These are phyloP conservation scores for Septoria linicola DNA, from an alignment of 2,329 filamentous ascomycete species.

Conservation along the genomic window DNA sequence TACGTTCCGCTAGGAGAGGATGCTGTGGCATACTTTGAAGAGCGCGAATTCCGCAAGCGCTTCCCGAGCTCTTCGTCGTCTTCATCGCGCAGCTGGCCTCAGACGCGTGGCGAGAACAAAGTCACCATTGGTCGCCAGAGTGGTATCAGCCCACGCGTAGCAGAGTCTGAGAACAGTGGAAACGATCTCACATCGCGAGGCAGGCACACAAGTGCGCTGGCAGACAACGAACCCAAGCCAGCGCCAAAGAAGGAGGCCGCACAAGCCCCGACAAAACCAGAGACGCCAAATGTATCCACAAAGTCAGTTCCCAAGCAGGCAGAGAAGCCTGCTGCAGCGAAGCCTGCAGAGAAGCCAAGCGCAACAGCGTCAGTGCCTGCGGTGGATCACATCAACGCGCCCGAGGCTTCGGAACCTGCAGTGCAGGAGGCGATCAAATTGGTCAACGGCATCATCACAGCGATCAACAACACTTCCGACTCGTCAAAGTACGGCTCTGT, in stretches of 20 bases:
- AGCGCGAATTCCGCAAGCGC: conserved; percentile 84
- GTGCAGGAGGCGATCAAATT: conserved; percentile 93
- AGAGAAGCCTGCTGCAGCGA: conserved; percentile 26
- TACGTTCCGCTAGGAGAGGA: conserved; percentile 94
- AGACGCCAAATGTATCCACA: conserved; percentile 23
- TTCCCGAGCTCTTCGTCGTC: conserved; percentile 60
- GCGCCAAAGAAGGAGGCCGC: conserved; percentile 26
- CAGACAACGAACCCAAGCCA: conserved; percentile 51
- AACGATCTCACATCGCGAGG: conserved; percentile 45
- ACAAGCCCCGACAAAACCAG: conserved; percentile 27
- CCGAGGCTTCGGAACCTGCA: conserved; percentile 76
- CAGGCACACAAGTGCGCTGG: conserved; percentile 62
- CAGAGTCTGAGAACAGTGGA: conserved; percentile 57
- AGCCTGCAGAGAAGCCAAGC: conserved; percentile 48
- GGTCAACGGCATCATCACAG: conserved; percentile 91
- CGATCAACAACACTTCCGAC: conserved; percentile 83
- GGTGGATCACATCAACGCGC: conserved; percentile 75
- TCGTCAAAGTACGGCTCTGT: conserved; percentile 74
- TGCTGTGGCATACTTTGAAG: conserved; percentile 91
- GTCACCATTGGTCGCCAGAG: conserved; percentile 83
- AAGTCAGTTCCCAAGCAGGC: conserved; percentile 24
- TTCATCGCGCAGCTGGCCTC: conserved; percentile 45
- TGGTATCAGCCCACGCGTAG: conserved; percentile 77
- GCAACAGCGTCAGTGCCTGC: conserved; percentile 50
- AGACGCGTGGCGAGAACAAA: conserved; percentile 60